Evolutionary conservation across 2,329 filamentous ascomycete species (phyloP).

Genomic region (Elsinoe batatas): DNA sequence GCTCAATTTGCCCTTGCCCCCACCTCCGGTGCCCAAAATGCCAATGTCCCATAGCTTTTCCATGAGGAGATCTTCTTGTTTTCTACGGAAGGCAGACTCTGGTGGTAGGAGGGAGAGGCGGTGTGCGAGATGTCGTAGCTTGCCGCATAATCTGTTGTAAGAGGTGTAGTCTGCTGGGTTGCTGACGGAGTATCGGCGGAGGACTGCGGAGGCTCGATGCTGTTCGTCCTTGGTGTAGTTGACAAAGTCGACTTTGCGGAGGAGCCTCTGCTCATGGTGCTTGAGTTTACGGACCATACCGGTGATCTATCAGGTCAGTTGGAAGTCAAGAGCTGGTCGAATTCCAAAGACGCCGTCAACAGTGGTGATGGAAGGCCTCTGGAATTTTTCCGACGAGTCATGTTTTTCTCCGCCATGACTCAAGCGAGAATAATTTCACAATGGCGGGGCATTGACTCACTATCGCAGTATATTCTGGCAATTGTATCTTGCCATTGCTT

Average conservation of each 20-base stretch:
- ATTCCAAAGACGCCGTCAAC: background rate
- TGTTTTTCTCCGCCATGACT: constrained; percentile 11
- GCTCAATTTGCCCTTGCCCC: constrained; percentile 50
- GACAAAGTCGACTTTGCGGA: constrained; percentile 86
- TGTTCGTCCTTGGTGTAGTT: constrained; percentile 70
- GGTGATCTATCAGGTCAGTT: too few relatives aligned
- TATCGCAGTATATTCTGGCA: background rate
- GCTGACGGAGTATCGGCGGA: constrained; percentile 82
- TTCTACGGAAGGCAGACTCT: constrained; percentile 64
- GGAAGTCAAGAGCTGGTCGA: constrained; percentile 19
- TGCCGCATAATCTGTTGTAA: constrained; percentile 42
- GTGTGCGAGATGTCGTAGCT: constrained; percentile 83
- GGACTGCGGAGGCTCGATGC: constrained; percentile 72
- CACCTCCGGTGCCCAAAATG: constrained; percentile 60
- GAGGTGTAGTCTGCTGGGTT: constrained; percentile 73
- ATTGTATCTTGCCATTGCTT: too few relatives aligned
- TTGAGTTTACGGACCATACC: constrained; percentile 91
- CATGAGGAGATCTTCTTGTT: constrained; percentile 78
- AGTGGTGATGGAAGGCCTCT: too few relatives aligned
- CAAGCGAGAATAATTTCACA: background rate
- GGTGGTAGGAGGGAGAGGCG: constrained; percentile 72
- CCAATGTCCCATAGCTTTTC: constrained; percentile 93
- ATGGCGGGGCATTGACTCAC: constrained; percentile 2
- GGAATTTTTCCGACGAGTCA: constrained; percentile 7
- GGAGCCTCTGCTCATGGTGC: constrained; percentile 91